Evolutionary conservation across 805 yeast genomes (phyloP).

Genomic region (Clavispora santaluciae): DNA sequence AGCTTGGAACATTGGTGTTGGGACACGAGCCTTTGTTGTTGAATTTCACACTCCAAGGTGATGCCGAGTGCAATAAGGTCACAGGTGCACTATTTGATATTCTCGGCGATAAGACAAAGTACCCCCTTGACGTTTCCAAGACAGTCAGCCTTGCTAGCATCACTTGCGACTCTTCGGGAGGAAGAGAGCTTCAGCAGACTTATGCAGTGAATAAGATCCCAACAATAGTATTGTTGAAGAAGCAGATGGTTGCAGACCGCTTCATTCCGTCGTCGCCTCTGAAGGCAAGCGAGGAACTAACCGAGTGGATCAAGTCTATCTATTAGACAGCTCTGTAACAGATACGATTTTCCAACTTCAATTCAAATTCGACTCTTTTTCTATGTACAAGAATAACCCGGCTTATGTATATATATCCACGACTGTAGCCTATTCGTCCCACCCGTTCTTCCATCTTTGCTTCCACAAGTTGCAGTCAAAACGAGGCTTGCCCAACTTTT

Average conservation of each 20-base stretch:
- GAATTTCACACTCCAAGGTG: constrained; percentile 70
- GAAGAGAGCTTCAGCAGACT: constrained; percentile 51
- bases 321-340: constrained; percentile 8
- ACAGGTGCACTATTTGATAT: constrained; percentile 55
- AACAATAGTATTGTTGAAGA: constrained; percentile 58
- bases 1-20: constrained; percentile 51
- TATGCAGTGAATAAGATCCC: constrained; percentile 59
- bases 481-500: constrained; percentile 74
- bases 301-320: constrained; percentile 26
- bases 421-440: constrained; percentile 49
- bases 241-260: constrained; percentile 50
- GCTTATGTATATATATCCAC: background rate
- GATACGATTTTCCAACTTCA: background rate
- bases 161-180: constrained; percentile 63
- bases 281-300: constrained; percentile 25
- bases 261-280: constrained; percentile 19
- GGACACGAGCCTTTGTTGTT: constrained; percentile 59
- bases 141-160: constrained; percentile 63
- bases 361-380: background rate
- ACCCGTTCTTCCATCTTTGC: constrained; percentile 92
- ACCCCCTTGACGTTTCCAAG: constrained; percentile 31
- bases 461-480: constrained; percentile 91
- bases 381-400: constrained; percentile 1
- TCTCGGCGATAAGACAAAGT: constrained; percentile 17
- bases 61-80: constrained; percentile 53